Conservation (phyloP, 768 basidiomycete species). For the Podaxis sp. region DNA sequence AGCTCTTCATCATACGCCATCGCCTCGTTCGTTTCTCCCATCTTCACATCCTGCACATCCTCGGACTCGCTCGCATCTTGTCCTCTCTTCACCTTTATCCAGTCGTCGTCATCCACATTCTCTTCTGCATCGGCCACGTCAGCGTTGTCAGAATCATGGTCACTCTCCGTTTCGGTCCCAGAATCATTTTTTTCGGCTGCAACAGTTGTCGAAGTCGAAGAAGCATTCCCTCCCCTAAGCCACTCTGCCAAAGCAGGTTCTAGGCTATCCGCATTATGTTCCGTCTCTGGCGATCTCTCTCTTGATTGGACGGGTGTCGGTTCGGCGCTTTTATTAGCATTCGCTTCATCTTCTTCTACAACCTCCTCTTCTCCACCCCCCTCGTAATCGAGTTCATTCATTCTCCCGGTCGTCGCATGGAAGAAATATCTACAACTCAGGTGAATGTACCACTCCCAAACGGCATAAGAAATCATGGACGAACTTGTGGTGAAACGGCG, state of each 20-base stretch:
- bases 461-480: slow-evolving; percentile 2
- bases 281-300: slow-evolving; percentile 21
- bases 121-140: slow-evolving; percentile 41
- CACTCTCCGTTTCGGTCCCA: slow-evolving; percentile 47
- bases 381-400: slow-evolving; percentile 50
- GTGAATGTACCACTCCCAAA: neutral
- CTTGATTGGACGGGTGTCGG: slow-evolving; percentile 19
- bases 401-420: slow-evolving; percentile 58
- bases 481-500: slow-evolving; percentile 72
- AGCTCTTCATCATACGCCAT: slow-evolving; percentile 77
- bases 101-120: slow-evolving; percentile 35
- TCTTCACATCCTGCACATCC: slow-evolving; percentile 42
- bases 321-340: slow-evolving; percentile 18
- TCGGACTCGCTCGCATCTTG: slow-evolving; percentile 10
- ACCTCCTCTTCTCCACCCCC: slow-evolving; percentile 41
- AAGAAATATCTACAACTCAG: slow-evolving; percentile 68
- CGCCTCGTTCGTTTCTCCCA: slow-evolving; percentile 71
- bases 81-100: slow-evolving; percentile 35
- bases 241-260: slow-evolving; percentile 51
- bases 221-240: slow-evolving; percentile 4
- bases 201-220: slow-evolving; percentile 39
- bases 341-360: slow-evolving; percentile 24
- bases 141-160: slow-evolving; percentile 69
- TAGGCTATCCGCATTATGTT: slow-evolving; percentile 29
- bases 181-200: slow-evolving; percentile 35